Percentiles rank a stretch among this genome's conserved stretches.
Conservation (phyloP, 805 yeast species). For the Yarrowia sp. region DNA sequence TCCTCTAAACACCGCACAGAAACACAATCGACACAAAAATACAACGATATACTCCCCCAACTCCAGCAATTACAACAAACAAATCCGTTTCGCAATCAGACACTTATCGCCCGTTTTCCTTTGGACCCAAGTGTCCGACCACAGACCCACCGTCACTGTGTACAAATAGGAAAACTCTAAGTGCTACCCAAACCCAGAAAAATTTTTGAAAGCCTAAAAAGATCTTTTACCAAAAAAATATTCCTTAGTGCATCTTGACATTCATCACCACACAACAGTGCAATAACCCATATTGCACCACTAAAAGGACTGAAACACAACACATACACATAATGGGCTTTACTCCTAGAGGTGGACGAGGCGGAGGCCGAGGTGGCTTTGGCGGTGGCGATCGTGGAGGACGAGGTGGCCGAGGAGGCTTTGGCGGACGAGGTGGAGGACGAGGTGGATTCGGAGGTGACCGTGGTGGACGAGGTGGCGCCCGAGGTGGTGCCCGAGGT, state of each 20-base stretch:
- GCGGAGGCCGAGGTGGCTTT: slow-evolving; percentile 43
- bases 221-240: slow-evolving; percentile 5
- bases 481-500: slow-evolving; percentile 39
- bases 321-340: slow-evolving; percentile 23
- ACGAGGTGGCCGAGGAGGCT: slow-evolving; percentile 33
- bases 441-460: slow-evolving; percentile 49
- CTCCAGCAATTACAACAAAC: not conserved
- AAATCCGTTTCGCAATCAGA: not conserved
- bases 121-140: not conserved
- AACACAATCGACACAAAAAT: not conserved
- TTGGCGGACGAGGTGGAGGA: slow-evolving; percentile 42
- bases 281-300: slow-evolving; percentile 12
- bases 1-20: not conserved
- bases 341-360: slow-evolving; percentile 27
- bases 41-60: not conserved
- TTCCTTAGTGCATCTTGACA: slow-evolving; percentile 14
- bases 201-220: slow-evolving; percentile 22
- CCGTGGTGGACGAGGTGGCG: slow-evolving; percentile 46
- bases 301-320: not conserved
- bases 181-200: slow-evolving; percentile 18
- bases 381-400: slow-evolving; percentile 32
- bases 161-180: not conserved
- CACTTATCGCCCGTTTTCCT: not conserved
- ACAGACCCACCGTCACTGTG: not conserved
- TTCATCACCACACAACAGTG: slow-evolving; percentile 19